Conservation (phyloP, 192 early-diverging fungal species). For the Linnemannia elongata region DNA sequence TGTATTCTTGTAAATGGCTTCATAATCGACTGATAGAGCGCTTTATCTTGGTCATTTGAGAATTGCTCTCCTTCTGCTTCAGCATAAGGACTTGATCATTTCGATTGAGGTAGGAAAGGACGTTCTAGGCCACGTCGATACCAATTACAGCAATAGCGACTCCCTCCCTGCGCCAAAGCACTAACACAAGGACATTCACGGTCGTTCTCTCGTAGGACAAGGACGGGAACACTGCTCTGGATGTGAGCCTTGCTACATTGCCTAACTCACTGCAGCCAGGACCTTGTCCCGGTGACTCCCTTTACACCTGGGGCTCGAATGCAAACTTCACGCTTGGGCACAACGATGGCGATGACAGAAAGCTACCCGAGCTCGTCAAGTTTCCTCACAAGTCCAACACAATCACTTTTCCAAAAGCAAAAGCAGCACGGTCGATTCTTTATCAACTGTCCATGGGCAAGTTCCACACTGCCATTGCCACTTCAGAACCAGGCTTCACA, state of each 20-base stretch:
- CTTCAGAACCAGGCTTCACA: conserved; percentile 61
- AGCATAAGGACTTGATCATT: conserved; percentile 64
- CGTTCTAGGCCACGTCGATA: background rate
- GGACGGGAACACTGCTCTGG: conserved; percentile 61
- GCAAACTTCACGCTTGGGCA: conserved; percentile 78
- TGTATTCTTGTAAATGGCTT: background rate
- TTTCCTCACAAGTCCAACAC: conserved; percentile 50
- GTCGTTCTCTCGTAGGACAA: conserved; percentile 53
- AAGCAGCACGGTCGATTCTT: conserved; percentile 30
- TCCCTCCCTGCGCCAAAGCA: background rate
- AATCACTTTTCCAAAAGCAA: conserved; percentile 42
- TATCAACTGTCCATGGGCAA: conserved; percentile 71
- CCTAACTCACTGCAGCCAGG: conserved; percentile 42
- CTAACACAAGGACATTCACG: background rate
- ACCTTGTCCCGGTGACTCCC: conserved; percentile 33
- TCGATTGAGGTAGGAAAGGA: conserved; percentile 56
- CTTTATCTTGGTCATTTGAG: conserved; percentile 72
- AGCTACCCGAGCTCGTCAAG: conserved; percentile 73
- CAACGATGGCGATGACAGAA: conserved; percentile 72
- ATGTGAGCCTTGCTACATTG: conserved; percentile 51
- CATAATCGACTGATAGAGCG: conserved; percentile 31
- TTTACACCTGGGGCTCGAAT: conserved; percentile 86
- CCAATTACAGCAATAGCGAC: background rate
- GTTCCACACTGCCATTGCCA: conserved; percentile 73
- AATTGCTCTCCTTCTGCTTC: conserved; percentile 63